A percentile compares a stretch with the other conserved stretches of the same genome.
phyloP scores from a whole-genome alignment of 2,329 filamentous ascomycete species.

The Xylaria sp. region DNA sequence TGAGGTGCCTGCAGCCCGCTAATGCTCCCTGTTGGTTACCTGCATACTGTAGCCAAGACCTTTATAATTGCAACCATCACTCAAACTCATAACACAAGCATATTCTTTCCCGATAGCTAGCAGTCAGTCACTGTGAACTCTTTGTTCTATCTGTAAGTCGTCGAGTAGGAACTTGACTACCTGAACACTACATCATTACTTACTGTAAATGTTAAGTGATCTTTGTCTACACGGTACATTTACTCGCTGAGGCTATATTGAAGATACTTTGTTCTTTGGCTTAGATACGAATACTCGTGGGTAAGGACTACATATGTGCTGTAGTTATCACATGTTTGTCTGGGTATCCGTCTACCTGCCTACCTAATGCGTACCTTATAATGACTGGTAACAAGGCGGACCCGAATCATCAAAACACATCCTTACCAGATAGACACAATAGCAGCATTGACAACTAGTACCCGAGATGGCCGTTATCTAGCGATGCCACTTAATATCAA shows the following conservation, averaged over 20 bases:
- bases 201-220: not conserved
- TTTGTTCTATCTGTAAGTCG: not conserved
- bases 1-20: slow-evolving; percentile 44
- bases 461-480: slow-evolving; percentile 13
- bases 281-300: not conserved
- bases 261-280: not conserved
- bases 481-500: slow-evolving; percentile 22
- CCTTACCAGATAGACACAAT: not conserved
- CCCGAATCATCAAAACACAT: not conserved
- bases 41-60: no score
- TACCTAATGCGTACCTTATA: no score
- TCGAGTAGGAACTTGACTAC: not conserved
- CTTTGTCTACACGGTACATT: not conserved
- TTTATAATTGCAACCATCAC: no score
- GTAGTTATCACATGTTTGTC: not conserved
- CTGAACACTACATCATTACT: not conserved
- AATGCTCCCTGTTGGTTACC: not conserved
- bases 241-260: not conserved
- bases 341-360: not conserved
- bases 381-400: not conserved
- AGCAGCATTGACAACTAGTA: slow-evolving; percentile 5
- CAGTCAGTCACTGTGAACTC: not conserved
- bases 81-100: not conserved
- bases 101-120: not conserved
- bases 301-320: not conserved